Conservation (phyloP, 768 basidiomycete genomes). For the Dendrothele bispora region DNA sequence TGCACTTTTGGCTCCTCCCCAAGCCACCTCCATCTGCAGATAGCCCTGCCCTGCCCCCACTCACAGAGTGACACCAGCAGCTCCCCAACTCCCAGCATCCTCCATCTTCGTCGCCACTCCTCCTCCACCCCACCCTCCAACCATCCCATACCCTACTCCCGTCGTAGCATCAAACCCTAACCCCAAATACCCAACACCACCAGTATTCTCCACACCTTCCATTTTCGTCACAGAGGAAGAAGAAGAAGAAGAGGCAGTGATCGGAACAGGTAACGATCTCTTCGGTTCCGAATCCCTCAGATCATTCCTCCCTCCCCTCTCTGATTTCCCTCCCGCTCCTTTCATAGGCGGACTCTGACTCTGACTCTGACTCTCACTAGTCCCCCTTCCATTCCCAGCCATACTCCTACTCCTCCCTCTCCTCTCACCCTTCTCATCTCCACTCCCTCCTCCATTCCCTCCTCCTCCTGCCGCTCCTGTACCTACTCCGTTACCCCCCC, state of each 20-base stretch:
- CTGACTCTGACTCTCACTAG: too few relatives aligned
- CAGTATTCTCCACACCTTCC: slow-evolving; percentile 3
- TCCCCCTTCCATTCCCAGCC: not conserved
- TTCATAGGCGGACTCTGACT: too few relatives aligned
- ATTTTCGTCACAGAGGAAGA: too few relatives aligned
- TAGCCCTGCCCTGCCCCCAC: too few relatives aligned
- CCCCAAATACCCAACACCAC: not conserved
- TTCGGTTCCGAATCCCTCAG: slow-evolving; percentile 3
- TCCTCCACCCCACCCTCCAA: too few relatives aligned
- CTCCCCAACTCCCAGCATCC: slow-evolving; percentile 1
- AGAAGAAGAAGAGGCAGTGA: too few relatives aligned
- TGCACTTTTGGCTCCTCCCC: too few relatives aligned
- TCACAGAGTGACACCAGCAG: slow-evolving; percentile 3
- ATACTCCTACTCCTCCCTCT: not conserved
- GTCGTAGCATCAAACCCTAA: too few relatives aligned
- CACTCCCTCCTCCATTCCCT: not conserved
- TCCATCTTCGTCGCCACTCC: slow-evolving; percentile 5
- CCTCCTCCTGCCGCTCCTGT: not conserved
- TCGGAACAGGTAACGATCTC: slow-evolving; percentile 5
- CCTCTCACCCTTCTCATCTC: not conserved
- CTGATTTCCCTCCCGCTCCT: not conserved
- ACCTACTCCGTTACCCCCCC: not conserved
- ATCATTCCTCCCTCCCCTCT: not conserved
- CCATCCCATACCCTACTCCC: too few relatives aligned
- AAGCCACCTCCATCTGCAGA: too few relatives aligned